phyloP scores from a whole-genome alignment of 2,329 filamentous ascomycete species.

The Chrysosphaeria jannelii region DNA sequence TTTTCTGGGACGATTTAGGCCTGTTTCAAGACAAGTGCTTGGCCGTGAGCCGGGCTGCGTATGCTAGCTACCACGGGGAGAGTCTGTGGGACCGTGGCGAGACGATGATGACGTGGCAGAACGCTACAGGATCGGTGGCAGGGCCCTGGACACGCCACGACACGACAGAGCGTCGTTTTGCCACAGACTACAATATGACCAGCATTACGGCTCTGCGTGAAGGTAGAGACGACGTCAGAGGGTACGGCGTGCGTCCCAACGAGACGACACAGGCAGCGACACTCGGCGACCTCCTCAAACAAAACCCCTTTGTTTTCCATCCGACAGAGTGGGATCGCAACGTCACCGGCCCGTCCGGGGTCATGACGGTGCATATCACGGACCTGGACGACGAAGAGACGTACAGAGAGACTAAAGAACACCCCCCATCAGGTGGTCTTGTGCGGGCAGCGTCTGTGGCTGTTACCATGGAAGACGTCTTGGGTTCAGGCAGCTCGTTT shows the following conservation, averaged over 20 bases:
- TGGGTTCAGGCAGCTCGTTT: slow-evolving; percentile 41
- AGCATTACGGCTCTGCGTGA: slow-evolving; percentile 36
- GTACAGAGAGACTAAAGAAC: slow-evolving; percentile 7
- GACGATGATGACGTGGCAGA: slow-evolving; percentile 31
- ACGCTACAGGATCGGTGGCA: slow-evolving; percentile 45
- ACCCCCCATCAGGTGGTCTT: slow-evolving; percentile 16
- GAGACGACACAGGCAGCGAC: not conserved
- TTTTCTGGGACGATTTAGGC: slow-evolving; percentile 46
- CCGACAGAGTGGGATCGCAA: slow-evolving; percentile 41
- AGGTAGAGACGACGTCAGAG: slow-evolving; percentile 5
- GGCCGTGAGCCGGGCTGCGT: slow-evolving; percentile 24
- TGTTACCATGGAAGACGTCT: slow-evolving; percentile 40
- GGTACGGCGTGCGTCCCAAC: not conserved
- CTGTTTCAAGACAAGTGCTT: slow-evolving; percentile 33
- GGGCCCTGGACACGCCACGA: slow-evolving; percentile 42
- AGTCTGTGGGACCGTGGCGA: slow-evolving; percentile 8
- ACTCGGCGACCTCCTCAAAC: no score
- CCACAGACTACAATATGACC: slow-evolving; percentile 28
- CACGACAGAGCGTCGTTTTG: slow-evolving; percentile 15
- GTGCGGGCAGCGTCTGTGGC: slow-evolving; percentile 40
- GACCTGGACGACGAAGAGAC: slow-evolving; percentile 14
- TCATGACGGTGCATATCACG: slow-evolving; percentile 36
- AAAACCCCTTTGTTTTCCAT: not conserved
- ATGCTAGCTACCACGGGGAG: slow-evolving; percentile 6
- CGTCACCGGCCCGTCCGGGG: slow-evolving; percentile 41